Evolutionary conservation across 2,329 filamentous ascomycete species (phyloP).

Genomic region (Zalaria sp.): DNA sequence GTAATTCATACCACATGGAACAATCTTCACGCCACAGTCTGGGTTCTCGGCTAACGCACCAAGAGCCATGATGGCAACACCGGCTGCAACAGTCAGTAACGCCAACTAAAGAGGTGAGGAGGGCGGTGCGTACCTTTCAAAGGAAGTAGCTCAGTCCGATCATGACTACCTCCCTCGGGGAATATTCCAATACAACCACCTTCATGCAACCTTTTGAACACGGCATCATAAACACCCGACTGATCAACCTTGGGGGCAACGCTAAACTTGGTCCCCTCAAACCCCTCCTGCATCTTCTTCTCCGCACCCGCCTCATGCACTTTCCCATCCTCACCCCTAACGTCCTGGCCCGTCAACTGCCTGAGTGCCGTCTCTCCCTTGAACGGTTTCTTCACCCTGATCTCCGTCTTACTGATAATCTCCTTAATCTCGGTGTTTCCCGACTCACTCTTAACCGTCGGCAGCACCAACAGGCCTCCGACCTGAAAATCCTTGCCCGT

Average conservation of each 20-base stretch:
- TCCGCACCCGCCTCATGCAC: slow-evolving; percentile 42
- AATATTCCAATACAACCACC: slow-evolving; percentile 94
- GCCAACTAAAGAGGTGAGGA: neutral
- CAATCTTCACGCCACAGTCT: slow-evolving; percentile 80
- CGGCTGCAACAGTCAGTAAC: slow-evolving; percentile 40
- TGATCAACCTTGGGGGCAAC: slow-evolving; percentile 88
- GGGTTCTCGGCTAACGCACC: slow-evolving; percentile 76
- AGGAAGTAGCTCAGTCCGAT: slow-evolving; percentile 79
- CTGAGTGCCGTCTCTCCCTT: slow-evolving; percentile 59
- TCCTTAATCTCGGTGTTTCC: slow-evolving; percentile 74
- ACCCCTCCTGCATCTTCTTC: slow-evolving; percentile 41
- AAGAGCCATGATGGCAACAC: slow-evolving; percentile 94
- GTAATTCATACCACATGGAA: slow-evolving; percentile 98
- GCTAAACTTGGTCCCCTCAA: slow-evolving; percentile 70
- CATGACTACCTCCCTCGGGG: slow-evolving; percentile 90
- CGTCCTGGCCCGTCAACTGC: slow-evolving; percentile 70
- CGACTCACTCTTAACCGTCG: slow-evolving; percentile 65
- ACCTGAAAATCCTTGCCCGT: slow-evolving; percentile 50
- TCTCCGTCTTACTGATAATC: slow-evolving; percentile 64
- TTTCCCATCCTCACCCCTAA: slow-evolving; percentile 57
- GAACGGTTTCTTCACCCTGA: slow-evolving; percentile 78
- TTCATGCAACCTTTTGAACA: slow-evolving; percentile 67
- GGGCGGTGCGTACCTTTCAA: slow-evolving; percentile 47
- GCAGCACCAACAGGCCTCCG: slow-evolving; percentile 76
- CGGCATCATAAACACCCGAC: slow-evolving; percentile 81